These are phyloP conservation scores for Pleurotus tuoliensis DNA, from an alignment of 768 basidiomycete species.

Conservation along the genomic window DNA sequence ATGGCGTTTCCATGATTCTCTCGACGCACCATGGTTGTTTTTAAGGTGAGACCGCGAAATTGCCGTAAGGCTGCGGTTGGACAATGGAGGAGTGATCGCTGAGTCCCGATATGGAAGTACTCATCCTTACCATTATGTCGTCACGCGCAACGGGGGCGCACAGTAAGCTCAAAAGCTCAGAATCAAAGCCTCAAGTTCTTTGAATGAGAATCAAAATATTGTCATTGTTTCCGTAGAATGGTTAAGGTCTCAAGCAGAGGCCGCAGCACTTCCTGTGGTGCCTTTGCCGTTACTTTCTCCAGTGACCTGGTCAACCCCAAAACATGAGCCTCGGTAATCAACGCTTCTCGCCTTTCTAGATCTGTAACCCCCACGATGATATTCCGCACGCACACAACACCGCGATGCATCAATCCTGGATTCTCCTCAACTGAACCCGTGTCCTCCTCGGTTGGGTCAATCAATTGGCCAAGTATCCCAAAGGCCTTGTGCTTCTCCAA, in stretches of 20 bases:
- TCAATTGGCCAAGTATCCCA: constrained; percentile 61
- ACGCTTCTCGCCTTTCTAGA: constrained; percentile 29
- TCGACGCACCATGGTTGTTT: neutral
- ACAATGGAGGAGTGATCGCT: neutral
- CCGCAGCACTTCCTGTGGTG: constrained; percentile 50
- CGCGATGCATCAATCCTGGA: constrained; percentile 73
- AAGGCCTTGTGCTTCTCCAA: constrained; percentile 59
- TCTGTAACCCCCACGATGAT: constrained; percentile 46
- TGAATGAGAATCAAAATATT: neutral
- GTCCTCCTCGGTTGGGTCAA: constrained; percentile 47
- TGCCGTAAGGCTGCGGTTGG: constrained; percentile 1
- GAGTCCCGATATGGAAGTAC: neutral
- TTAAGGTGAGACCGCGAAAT: neutral
- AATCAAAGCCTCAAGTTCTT: neutral
- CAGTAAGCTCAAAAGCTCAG: neutral
- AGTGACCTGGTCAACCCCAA: constrained; percentile 54
- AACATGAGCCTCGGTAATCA: constrained; percentile 50
- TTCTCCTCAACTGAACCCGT: constrained; percentile 31
- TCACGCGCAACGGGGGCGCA: no score
- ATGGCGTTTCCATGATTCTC: neutral
- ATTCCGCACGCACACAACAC: constrained; percentile 70
- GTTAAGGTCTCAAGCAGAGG: constrained; percentile 4
- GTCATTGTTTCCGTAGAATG: neutral
- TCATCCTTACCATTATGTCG: neutral
- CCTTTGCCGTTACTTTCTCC: constrained; percentile 41